Conservation (phyloP, 2,329 filamentous ascomycete species). For the Dactylellina sp. region DNA sequence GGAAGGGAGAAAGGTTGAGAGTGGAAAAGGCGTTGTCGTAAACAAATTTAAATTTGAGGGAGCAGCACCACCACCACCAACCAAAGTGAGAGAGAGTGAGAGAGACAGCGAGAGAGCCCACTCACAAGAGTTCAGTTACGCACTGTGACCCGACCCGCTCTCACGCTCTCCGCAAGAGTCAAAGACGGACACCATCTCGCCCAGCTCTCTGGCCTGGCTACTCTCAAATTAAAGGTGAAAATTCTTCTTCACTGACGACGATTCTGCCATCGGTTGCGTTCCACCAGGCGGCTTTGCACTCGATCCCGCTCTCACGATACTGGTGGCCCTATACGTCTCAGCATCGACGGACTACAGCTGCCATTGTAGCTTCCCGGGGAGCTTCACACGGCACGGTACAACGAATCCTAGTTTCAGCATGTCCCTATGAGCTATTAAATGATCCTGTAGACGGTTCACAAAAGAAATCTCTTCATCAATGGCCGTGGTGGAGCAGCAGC, state of each 20-base stretch:
- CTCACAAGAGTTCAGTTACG: neutral
- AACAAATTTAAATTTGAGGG: slow-evolving; percentile 56
- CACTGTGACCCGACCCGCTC: slow-evolving; percentile 9
- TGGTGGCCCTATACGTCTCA: neutral
- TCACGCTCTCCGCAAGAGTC: neutral
- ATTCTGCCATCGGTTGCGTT: too few species aligned
- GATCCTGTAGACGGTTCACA: slow-evolving; percentile 21
- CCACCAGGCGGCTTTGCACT: slow-evolving; percentile 7
- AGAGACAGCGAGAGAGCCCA: slow-evolving; percentile 7
- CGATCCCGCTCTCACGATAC: neutral
- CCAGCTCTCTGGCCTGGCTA: neutral
- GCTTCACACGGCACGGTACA: slow-evolving; percentile 40
- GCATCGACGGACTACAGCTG: slow-evolving; percentile 1
- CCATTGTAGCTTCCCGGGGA: slow-evolving; percentile 25
- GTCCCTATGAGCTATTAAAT: slow-evolving; percentile 52
- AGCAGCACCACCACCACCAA: too few species aligned
- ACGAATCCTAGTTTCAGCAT: slow-evolving; percentile 28
- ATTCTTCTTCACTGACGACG: neutral
- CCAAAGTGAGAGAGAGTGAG: too few species aligned
- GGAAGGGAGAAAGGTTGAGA: too few species aligned
- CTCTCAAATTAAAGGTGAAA: neutral
- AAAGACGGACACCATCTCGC: neutral
- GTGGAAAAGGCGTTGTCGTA: slow-evolving; percentile 49
- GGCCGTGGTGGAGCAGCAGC: slow-evolving; percentile 18
- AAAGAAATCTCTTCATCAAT: slow-evolving; percentile 34